Base-by-base conservation (phyloP, 2,329 filamentous ascomycete genomes). In the Colletotrichum paranaense region DNA sequence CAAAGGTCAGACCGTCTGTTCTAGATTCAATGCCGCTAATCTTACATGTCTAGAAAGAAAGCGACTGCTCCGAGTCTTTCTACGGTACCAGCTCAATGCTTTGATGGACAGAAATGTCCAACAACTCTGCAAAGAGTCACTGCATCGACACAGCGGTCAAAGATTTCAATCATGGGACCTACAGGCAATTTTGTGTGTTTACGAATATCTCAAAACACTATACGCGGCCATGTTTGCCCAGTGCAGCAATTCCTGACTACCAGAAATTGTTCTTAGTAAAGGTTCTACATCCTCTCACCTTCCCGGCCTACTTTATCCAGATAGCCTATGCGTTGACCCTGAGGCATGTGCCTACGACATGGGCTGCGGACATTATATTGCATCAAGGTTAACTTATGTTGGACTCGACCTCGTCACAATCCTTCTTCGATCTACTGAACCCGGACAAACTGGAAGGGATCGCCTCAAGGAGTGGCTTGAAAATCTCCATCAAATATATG, bases 61-160 rank as follows among this genome's bases (percentile, higher is more conserved):
- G 58, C 16, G 58, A 28, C 24, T 62, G 3, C 24, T 62, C 2
- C 58, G 58, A 62, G 58, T 35, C 16, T 62, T 62, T 28, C 14
- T 62, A 12, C 22, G 58, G 16, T 14, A 46, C 16, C 32, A 62
- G 7, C 58, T 62, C 8, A 7, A 11, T 1, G 28, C 4, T 46
- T 14, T 62, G 0, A 46, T 28, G 28, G 6, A 30, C 5, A 0
- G 5, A 1, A 8, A 62, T 46, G 12, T 12, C 56, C 9, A 35
- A 58, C 0, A 22, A 5, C 56, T 35, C 22, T 58, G 4, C 56
- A 5, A 14, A 22, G 19, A 58, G 30, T 28, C 56, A 32, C 19
- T 58, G 9, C 12, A 58, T 35, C 56, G 7, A 58, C 1, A 58
- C 56, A 35, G 19, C n/a, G 56, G 56, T 14, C 56, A 6, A 35